Evolutionary conservation across 129 eudicot species (phyloP).

Genomic region (Pseudognaphalium luteoalbum): DNA sequence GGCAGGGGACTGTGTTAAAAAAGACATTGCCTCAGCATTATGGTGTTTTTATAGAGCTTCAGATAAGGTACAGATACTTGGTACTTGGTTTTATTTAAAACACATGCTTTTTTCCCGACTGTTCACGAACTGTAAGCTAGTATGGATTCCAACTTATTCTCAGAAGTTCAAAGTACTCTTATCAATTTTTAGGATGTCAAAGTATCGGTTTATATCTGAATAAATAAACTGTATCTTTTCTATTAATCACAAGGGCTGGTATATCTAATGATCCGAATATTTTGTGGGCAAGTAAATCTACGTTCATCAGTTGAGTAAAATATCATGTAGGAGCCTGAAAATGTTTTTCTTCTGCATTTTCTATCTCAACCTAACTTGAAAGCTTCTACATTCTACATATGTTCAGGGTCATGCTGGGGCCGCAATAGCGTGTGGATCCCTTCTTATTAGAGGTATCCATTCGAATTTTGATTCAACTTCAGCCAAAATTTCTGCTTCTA

Average conservation of each 20-base stretch:
- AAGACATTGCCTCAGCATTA: conserved; percentile 62
- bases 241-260: not conserved
- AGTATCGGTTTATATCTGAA: not conserved
- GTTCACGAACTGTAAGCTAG: conserved; percentile 7
- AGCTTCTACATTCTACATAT: conserved; percentile 9
- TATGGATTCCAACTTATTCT: not conserved
- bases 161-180: not conserved
- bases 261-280: not conserved
- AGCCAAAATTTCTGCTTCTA: not conserved
- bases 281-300: conserved; percentile 1
- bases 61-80: conserved; percentile 49
- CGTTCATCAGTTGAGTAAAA: conserved; percentile 1
- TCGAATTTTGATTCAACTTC: conserved; percentile 1
- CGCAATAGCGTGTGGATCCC: conserved; percentile 89
- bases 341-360: not conserved
- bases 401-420: conserved; percentile 90
- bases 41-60: conserved; percentile 93
- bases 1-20: conserved; percentile 76
- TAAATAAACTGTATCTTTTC: not conserved
- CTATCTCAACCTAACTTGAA: conserved; percentile 11
- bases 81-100: not conserved
- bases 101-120: not conserved
- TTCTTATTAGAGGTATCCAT: conserved; percentile 71
- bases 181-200: not conserved
- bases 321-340: conserved; percentile 1